Conservation (phyloP, 2,329 filamentous ascomycete species). For the Nectriaceae sp. region DNA sequence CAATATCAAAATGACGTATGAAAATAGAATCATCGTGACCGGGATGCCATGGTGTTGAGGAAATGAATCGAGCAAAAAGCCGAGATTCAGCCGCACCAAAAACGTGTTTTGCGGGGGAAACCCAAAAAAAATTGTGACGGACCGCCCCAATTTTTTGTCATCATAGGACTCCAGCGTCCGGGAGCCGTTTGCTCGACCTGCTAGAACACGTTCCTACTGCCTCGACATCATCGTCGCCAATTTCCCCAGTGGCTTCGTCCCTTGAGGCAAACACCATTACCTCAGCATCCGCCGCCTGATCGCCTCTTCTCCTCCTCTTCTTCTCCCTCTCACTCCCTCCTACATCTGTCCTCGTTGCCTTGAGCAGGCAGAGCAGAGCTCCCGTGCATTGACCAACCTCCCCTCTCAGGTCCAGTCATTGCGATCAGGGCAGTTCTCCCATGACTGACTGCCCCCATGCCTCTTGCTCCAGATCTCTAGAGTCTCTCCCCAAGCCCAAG, state of each 20-base stretch:
- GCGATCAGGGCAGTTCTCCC: conserved; percentile 11
- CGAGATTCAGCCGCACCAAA: conserved; percentile 26
- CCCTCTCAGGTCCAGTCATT: neutral
- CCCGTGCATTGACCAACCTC: conserved; percentile 15
- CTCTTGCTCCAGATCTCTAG: conserved; percentile 35
- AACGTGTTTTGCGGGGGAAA: conserved; percentile 1
- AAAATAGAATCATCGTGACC: too few species aligned
- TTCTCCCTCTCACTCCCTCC: conserved; percentile 10
- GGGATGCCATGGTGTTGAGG: too few species aligned
- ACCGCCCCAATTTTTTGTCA: conserved; percentile 28
- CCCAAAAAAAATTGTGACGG: conserved; percentile 35
- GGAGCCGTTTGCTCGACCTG: conserved; percentile 29
- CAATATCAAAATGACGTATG: too few species aligned
- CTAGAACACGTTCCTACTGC: too few species aligned
- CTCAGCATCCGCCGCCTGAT: too few species aligned
- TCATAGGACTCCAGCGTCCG: conserved; percentile 20
- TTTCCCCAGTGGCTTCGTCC: too few species aligned
- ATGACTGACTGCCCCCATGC: conserved; percentile 33
- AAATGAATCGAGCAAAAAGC: too few species aligned
- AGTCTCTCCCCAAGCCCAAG: conserved; percentile 26
- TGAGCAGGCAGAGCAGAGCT: neutral
- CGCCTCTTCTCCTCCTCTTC: conserved; percentile 9
- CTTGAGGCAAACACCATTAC: conserved; percentile 1
- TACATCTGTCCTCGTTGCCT: neutral
- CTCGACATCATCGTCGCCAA: conserved; percentile 24